Evolutionary conservation across 2,329 filamentous ascomycete genomes (phyloP).

Genomic region (Curvularia hawaiiensis): DNA sequence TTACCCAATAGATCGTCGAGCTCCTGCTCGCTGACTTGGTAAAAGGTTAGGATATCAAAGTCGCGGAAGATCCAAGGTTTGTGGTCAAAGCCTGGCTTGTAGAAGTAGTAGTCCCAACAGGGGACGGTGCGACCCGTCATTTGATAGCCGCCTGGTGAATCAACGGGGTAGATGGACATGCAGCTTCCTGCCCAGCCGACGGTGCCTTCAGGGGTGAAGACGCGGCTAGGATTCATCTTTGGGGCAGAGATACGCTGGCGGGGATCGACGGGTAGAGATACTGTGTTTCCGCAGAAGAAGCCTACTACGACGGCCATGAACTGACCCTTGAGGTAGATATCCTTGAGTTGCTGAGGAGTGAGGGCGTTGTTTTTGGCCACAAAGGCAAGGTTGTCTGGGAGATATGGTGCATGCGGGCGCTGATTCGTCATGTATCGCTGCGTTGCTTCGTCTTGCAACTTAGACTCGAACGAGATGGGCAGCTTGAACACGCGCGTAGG

Average conservation of each 20-base stretch:
- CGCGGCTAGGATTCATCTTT: conserved; percentile 62
- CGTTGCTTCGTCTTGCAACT: conserved; percentile 57
- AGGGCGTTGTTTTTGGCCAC: conserved; percentile 61
- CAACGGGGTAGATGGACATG: conserved; percentile 61
- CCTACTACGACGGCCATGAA: conserved; percentile 61
- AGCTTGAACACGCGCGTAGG: conserved; percentile 51
- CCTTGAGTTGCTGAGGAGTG: conserved; percentile 54
- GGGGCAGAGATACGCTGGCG: conserved; percentile 59
- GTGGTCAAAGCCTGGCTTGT: conserved; percentile 54
- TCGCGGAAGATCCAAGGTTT: conserved; percentile 62
- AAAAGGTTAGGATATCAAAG: conserved; percentile 63
- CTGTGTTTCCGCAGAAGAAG: conserved; percentile 61
- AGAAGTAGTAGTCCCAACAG: conserved; percentile 59
- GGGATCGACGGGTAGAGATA: conserved; percentile 60
- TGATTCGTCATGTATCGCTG: conserved; percentile 67
- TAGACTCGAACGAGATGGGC: conserved; percentile 51
- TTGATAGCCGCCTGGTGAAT: conserved; percentile 63
- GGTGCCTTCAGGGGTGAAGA: conserved; percentile 62
- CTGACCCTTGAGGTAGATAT: conserved; percentile 57
- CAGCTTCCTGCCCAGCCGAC: conserved; percentile 62
- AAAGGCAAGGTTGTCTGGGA: conserved; percentile 67
- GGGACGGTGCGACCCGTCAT: conserved; percentile 60
- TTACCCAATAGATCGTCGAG: conserved; percentile 55
- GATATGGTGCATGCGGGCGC: conserved; percentile 64
- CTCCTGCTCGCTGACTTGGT: conserved; percentile 58